Conservation (phyloP, 805 yeast species). For the Candida orba region DNA sequence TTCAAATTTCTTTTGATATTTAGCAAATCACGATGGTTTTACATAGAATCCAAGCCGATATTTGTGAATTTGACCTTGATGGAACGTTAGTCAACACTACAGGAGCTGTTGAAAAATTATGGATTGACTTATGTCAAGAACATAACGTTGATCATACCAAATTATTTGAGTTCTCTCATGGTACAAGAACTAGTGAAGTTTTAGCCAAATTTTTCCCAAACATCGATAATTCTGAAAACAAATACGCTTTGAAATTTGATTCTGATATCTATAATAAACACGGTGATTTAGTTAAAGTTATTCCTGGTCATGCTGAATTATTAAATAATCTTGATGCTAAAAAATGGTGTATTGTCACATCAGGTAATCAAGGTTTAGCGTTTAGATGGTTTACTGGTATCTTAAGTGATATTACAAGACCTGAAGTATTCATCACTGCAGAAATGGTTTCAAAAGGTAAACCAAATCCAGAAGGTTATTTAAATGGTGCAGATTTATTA, state of each 20-base stretch:
- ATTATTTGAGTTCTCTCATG: constrained; percentile 40
- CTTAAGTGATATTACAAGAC: constrained; percentile 52
- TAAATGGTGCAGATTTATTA: constrained; percentile 37
- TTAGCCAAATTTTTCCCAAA: constrained; percentile 69
- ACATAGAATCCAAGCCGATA: constrained; percentile 14
- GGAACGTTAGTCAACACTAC: constrained; percentile 84
- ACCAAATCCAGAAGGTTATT: constrained; percentile 82
- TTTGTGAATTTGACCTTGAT: constrained; percentile 68
- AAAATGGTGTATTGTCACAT: constrained; percentile 77
- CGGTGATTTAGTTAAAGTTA: constrained; percentile 67
- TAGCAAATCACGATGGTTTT: constrained; percentile 15
- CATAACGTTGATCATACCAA: constrained; percentile 57
- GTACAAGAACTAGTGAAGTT: constrained; percentile 77
- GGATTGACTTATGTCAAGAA: constrained; percentile 69
- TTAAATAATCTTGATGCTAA: constrained; percentile 48
- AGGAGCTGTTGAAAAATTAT: constrained; percentile 73
- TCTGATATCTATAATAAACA: constrained; percentile 62
- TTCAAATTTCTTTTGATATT: too few relatives aligned
- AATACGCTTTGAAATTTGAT: constrained; percentile 50
- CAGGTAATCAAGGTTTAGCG: constrained; percentile 75
- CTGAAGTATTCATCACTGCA: constrained; percentile 76
- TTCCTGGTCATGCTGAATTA: constrained; percentile 67
- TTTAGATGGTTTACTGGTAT: constrained; percentile 60
- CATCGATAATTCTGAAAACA: constrained; percentile 59
- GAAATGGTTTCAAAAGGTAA: constrained; percentile 76